These are phyloP conservation scores for Smallanthus sonchifolius DNA, from an alignment of 129 eudicot species.

Conservation along the genomic window DNA sequence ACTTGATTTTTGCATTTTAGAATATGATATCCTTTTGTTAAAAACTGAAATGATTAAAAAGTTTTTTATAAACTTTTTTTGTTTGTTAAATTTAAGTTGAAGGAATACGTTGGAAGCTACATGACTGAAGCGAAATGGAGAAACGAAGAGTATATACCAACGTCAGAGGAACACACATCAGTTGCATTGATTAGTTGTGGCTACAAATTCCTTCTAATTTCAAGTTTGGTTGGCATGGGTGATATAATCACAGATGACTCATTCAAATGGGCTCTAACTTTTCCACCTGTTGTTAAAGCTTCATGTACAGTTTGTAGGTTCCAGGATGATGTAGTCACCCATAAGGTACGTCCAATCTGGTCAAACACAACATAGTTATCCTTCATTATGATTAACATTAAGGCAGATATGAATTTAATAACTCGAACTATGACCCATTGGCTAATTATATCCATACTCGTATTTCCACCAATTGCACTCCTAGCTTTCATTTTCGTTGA, in stretches of 20 bases:
- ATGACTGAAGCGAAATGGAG: slow-evolving; percentile 23
- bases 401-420: too few relatives aligned
- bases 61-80: too few relatives aligned
- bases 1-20: too few relatives aligned
- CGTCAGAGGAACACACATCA: slow-evolving; percentile 12
- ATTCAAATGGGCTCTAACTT: slow-evolving; percentile 18
- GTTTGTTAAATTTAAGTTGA: neutral
- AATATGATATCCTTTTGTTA: too few relatives aligned
- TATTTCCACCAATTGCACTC: too few relatives aligned
- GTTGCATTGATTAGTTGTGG: neutral
- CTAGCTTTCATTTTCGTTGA: too few relatives aligned
- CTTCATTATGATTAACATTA: too few relatives aligned
- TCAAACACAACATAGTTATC: too few relatives aligned
- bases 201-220: neutral
- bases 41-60: too few relatives aligned
- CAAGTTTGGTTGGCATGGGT: slow-evolving; percentile 20
- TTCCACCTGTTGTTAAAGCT: slow-evolving; percentile 26
- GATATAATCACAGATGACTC: slow-evolving; percentile 16
- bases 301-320: slow-evolving; percentile 18
- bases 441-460: too few relatives aligned
- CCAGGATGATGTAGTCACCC: slow-evolving; percentile 31
- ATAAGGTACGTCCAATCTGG: slow-evolving; percentile 21
- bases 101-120: slow-evolving; percentile 5
- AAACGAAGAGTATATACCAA: slow-evolving; percentile 16
- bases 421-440: too few relatives aligned